Conservation (phyloP, 2,329 filamentous ascomycete genomes). For the Rhinocladiella mackenziei region DNA sequence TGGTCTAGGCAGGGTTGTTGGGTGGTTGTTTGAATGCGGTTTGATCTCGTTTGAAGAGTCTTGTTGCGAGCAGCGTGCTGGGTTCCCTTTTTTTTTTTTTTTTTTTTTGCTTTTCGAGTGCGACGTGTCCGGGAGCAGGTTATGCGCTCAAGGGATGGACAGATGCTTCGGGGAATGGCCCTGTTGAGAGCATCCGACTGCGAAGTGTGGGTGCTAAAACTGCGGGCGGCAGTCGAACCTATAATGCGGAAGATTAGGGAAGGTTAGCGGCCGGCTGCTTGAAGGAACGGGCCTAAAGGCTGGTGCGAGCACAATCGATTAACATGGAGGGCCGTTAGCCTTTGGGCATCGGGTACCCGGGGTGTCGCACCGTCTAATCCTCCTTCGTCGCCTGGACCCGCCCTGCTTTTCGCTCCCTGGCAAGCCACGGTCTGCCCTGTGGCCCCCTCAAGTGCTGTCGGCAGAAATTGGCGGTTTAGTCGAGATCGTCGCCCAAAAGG, state of each 20-base stretch:
- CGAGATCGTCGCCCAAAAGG: slow-evolving; percentile 13
- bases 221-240: slow-evolving; percentile 21
- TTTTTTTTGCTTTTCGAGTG: no score
- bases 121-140: slow-evolving; percentile 2
- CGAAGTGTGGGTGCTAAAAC: slow-evolving; percentile 19
- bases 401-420: slow-evolving; percentile 13
- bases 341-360: slow-evolving; percentile 12
- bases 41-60: no score
- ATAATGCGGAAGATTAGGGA: slow-evolving; percentile 18
- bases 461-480: slow-evolving; percentile 20
- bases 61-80: no score
- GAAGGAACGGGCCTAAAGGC: slow-evolving; percentile 24
- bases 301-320: not conserved
- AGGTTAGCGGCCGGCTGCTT: slow-evolving; percentile 19
- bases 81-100: no score
- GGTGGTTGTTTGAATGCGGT: no score
- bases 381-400: slow-evolving; percentile 17
- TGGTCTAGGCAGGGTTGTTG: slow-evolving; percentile 11
- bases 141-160: slow-evolving; percentile 6
- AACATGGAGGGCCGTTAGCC: slow-evolving; percentile 6
- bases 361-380: slow-evolving; percentile 16
- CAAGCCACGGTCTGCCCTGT: slow-evolving; percentile 12
- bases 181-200: slow-evolving; percentile 9
- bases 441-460: slow-evolving; percentile 6
- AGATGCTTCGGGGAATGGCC: slow-evolving; percentile 9